phyloP scores from a whole-genome alignment of 1,284 basidiomycete genomes.

The Hypsizygus ulmarius region DNA sequence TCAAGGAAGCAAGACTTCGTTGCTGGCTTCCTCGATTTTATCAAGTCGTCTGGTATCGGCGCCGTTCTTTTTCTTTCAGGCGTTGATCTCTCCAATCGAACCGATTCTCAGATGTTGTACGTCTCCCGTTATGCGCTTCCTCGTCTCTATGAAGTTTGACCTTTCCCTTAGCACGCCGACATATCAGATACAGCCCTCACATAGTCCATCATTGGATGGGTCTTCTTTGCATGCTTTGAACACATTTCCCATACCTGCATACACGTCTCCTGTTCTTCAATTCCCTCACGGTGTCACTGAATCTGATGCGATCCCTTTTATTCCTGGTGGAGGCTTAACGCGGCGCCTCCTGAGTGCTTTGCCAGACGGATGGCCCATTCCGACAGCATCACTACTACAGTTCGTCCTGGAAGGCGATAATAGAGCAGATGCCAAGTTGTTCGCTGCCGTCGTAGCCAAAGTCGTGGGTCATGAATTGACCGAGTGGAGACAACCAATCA shows the following conservation, averaged over 20 bases:
- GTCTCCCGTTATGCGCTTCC: conserved; percentile 26
- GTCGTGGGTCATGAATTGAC: conserved; percentile 39
- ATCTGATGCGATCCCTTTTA: conserved; percentile 47
- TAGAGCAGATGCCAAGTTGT: conserved; percentile 60
- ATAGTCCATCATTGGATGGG: conserved; percentile 34
- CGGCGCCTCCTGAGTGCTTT: conserved; percentile 60
- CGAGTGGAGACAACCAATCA: conserved; percentile 57
- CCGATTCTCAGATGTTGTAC: conserved; percentile 74
- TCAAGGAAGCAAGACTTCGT: conserved; percentile 68
- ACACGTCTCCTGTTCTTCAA: conserved; percentile 44
- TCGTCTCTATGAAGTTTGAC: conserved; percentile 12
- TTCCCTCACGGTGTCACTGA: conserved; percentile 29
- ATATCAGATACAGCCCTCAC: conserved; percentile 48
- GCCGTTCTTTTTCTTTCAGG: conserved; percentile 66
- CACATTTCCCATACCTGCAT: conserved; percentile 46
- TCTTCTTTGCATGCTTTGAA: conserved; percentile 40
- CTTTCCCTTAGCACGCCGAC: conserved; percentile 50
- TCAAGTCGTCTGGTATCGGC: conserved; percentile 44
- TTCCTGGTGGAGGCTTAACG: conserved; percentile 75
- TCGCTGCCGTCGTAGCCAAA: conserved; percentile 54
- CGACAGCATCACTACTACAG: conserved; percentile 55
- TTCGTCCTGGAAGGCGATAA: conserved; percentile 81
- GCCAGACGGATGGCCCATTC: conserved; percentile 54
- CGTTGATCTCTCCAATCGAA: conserved; percentile 70
- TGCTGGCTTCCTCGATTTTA: conserved; percentile 52